A percentile compares a stretch with the other conserved stretches of the same genome.
Evolutionary conservation across 768 basidiomycete species (phyloP).

Genomic region (Pholiota microspora): DNA sequence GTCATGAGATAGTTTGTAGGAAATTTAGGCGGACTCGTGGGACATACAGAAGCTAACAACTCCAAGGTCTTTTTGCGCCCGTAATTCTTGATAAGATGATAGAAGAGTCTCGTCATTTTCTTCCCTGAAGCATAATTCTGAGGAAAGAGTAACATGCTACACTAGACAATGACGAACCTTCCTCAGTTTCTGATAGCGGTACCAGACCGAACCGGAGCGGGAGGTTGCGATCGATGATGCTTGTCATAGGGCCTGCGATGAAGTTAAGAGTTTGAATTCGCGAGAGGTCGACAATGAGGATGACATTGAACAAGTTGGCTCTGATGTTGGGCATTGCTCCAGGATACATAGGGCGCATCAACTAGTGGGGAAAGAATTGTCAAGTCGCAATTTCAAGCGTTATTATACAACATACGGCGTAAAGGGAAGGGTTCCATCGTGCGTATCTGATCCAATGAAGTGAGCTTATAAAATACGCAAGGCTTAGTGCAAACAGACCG

Average conservation of each 20-base stretch:
- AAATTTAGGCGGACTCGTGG: not conserved
- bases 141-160: not conserved
- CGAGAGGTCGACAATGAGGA: slow-evolving; percentile 82
- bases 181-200: slow-evolving; percentile 58
- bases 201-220: slow-evolving; percentile 88
- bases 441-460: slow-evolving; percentile 39
- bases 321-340: slow-evolving; percentile 75
- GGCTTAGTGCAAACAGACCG: slow-evolving; percentile 40
- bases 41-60: slow-evolving; percentile 54
- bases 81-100: slow-evolving; percentile 59
- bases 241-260: slow-evolving; percentile 60
- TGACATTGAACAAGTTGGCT: slow-evolving; percentile 80
- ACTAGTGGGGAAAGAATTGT: slow-evolving; percentile 32
- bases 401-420: slow-evolving; percentile 36
- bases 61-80: slow-evolving; percentile 63
- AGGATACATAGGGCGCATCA: slow-evolving; percentile 77
- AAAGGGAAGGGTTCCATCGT: slow-evolving; percentile 49
- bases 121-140: slow-evolving; percentile 38
- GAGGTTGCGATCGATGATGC: slow-evolving; percentile 68
- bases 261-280: slow-evolving; percentile 56
- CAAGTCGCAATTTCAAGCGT: not conserved
- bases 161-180: slow-evolving; percentile 28
- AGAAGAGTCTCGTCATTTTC: slow-evolving; percentile 73
- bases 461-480: not conserved
- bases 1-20: not conserved